Base-by-base conservation (phyloP, 106 monocot genomes). In the Dioscorea dumetorum region DNA sequence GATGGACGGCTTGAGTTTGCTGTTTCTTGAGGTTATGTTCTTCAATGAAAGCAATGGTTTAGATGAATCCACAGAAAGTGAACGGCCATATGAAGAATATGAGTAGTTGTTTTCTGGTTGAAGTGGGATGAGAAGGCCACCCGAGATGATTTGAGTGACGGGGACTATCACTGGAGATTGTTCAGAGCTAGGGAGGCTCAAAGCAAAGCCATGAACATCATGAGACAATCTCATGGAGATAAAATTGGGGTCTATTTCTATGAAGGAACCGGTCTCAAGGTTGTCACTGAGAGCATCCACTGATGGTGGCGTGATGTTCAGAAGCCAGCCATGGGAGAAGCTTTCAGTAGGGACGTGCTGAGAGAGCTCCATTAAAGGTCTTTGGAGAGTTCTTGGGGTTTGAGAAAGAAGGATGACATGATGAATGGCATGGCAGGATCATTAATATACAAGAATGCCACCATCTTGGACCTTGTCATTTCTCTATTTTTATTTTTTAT, bases 241-340 rank as follows among this genome's bases (percentile, higher is more conserved):
- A 20, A 59, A 58, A n/a, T 70, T 60, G 32, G 81, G 72, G 35
- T 77, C 81, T 63, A 82, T 77, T 34, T 82, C 77, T 24, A 73
- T 82, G 73, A 73, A 82, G 22, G 81, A 68, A 32, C 57, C 50
- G 0, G 48, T 50, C 31, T 66, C 72, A 24, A 68, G 68, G 62
- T 62, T 60, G 33, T 51, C 58, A 49, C 33, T 69, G 31, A 15
- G 60, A 12, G 28, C 33, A 33, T 67, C 66, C 28, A 58, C 48
- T 15, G 67, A 41, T 28, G 41, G 41, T 8, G 67, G 64, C 67
- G 76, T 84, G 71, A 61, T 71, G 69, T 59, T 67, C 21, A 60
- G 49, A 12, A 79, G 63, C 88, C 84, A 89, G 15, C 71, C 50
- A 51, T 65, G 67, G 50, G 83, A 88, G 75, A 78, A 84, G 73